Base-by-base conservation (phyloP, 2,329 filamentous ascomycete species). In the Ophiostoma populinum region DNA sequence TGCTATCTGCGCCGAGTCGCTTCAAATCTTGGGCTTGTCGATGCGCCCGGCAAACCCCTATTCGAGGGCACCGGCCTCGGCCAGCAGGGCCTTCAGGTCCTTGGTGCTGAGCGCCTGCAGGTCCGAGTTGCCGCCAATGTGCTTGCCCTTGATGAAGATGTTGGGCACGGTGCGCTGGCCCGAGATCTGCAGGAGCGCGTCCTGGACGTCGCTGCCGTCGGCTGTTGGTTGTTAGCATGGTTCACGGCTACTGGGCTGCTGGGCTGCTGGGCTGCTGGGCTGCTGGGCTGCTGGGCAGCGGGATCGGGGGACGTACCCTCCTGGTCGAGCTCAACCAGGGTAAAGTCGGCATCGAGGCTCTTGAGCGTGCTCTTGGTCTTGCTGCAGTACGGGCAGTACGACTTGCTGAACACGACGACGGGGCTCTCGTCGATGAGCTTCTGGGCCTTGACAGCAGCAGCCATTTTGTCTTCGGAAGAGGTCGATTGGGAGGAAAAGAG, bases 81-180 rank as follows among this genome's bases (percentile, higher is more conserved):
- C 45, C 34, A 69, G 52, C 32, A 64, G 46, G 24, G 46, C 42
- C 49, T 58, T 48, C 19, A 95, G 59, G 45, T 92, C 54, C 56
- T 70, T 71, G 57, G 66, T 71, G 35, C 55, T 55, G 35, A 45
- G 48, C 1, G 60, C 65, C 60, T 86, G 77, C 44, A 92, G 57
- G 48, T 90, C 87, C 17, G 83, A 92, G 71, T 95, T 95, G 47
- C 90, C 90, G 43, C 90, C 90, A 55, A 98, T 92, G 61, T 94
- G 87, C 64, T 92, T 63, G 62, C 85, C 62, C 48, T 62, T 62
- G 59, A 98, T 95, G 66, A 80, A 95, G 62, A 93, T 80, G 65
- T 95, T 95, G 49, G 90, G 90, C 6, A 98, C 90, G 49, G 81
- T 87, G 50, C 75, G 67, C 67, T 98, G 90, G 55, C 70, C 66